Conservation (phyloP, 768 basidiomycete species). For the Termitomyces sp. region DNA sequence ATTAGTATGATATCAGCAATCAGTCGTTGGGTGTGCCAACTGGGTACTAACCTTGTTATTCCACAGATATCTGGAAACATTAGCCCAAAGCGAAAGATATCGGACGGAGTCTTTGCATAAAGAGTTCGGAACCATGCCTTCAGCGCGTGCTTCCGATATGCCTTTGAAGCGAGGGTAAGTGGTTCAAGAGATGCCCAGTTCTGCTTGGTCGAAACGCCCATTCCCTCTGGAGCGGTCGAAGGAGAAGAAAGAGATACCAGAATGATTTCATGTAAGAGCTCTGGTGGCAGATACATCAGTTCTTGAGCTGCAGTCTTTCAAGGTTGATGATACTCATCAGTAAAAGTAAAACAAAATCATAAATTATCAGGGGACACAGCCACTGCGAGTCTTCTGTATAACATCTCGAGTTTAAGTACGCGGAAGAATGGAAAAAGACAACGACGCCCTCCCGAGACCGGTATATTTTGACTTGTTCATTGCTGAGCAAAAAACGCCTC, state of each 20-base stretch:
- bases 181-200: constrained; percentile 22
- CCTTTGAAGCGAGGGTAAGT: constrained; percentile 24
- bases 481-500: no score
- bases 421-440: no score
- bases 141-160: constrained; percentile 22
- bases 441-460: no score
- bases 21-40: neutral
- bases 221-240: constrained; percentile 7
- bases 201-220: constrained; percentile 18
- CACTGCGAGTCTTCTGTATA: no score
- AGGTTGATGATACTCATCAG: no score
- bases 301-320: no score
- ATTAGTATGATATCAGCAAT: neutral
- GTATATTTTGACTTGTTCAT: no score
- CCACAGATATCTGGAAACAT: constrained; percentile 20
- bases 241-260: constrained; percentile 14
- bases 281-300: constrained; percentile 22
- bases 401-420: no score
- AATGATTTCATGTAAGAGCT: constrained; percentile 30
- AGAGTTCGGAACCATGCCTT: constrained; percentile 28
- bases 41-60: constrained; percentile 12
- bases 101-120: constrained; percentile 17
- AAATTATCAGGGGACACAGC: no score
- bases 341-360: no score
- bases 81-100: constrained; percentile 17